Base-by-base conservation (phyloP, 2,329 filamentous ascomycete genomes). In the Metarhizium anisopliae region DNA sequence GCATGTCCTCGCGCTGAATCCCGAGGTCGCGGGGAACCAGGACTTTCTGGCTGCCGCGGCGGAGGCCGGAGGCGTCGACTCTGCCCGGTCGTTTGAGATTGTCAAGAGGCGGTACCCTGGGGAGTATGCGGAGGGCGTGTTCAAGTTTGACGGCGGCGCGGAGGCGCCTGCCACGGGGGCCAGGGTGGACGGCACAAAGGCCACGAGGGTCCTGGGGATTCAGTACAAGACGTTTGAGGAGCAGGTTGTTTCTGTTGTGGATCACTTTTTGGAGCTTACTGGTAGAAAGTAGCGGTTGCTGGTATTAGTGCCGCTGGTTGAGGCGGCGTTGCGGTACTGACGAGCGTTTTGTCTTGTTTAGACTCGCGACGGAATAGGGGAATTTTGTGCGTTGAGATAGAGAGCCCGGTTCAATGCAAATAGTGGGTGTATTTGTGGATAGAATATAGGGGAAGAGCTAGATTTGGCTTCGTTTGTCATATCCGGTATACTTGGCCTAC, bases 61-160 rank as follows among this genome's bases (percentile, higher is more conserved):
- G n/a, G 30, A 18, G 10, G 7, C 20, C 11, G 54, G 16, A 1
- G 13, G 47, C 3, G 47, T 57, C 57, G 65, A 71, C 35, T 76
- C 72, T 73, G 69, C 71, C 49, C 70, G 73, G 29, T 65, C 68
- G 0, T 68, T 70, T 49, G 66, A 67, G 18, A 71, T 75, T 51
- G 71, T 69, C 4, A 63, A 66, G 50, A 57, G 63, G 20, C 60
- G 60, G 32, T 75, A 35, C 35, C 54, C 58, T 5, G 55, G 42
- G 11, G 53, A 58, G n/a, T 59, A 58, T 16, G 42, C 56, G 1
- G 58, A 61, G 6, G 62, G 61, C 10, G 50, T 60, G 14, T 60
- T 62, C 38, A 53, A 55, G 6, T 47, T 63, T 42, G 56, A 58
- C 14, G 49, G 54, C 1, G 51, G 50, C 32, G 42, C 55, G 13